phyloP scores from a whole-genome alignment of 345 rosid species.

The Psidium guajava region DNA sequence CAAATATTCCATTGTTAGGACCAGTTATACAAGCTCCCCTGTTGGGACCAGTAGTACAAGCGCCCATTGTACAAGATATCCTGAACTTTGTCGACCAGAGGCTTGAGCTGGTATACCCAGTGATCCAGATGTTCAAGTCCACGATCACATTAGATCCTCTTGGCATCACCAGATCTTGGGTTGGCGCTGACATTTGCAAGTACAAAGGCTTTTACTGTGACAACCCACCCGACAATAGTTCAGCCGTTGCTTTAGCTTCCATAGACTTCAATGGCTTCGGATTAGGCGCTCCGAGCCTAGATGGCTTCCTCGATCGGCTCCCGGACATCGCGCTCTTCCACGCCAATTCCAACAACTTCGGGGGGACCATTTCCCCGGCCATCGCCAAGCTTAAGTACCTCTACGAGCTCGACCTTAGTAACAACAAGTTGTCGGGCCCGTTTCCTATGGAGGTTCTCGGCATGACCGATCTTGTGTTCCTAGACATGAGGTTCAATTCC shows the following conservation, averaged over 20 bases:
- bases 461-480: conserved; percentile 41
- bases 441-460: conserved; percentile 53
- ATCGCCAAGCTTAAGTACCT: conserved; percentile 59
- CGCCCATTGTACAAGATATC: conserved; percentile 7
- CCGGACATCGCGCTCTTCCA: conserved; percentile 77
- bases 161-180: conserved; percentile 60
- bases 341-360: conserved; percentile 73
- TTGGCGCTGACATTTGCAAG: conserved; percentile 60
- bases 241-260: conserved; percentile 69
- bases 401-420: conserved; percentile 81
- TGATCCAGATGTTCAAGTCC: conserved; percentile 71
- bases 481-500: conserved; percentile 66
- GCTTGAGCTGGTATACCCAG: conserved; percentile 59
- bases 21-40: neutral
- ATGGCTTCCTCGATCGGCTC: conserved; percentile 63
- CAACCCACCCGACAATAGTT: conserved; percentile 61
- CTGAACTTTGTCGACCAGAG: conserved; percentile 49
- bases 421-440: conserved; percentile 62
- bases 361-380: conserved; percentile 41
- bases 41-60: neutral
- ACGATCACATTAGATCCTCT: conserved; percentile 59
- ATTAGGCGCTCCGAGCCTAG: conserved; percentile 59
- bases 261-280: conserved; percentile 86
- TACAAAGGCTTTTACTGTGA: conserved; percentile 82
- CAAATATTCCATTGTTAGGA: neutral